phyloP scores from a whole-genome alignment of 371 early-diverging fungal species.

The Mortierella sp. region DNA sequence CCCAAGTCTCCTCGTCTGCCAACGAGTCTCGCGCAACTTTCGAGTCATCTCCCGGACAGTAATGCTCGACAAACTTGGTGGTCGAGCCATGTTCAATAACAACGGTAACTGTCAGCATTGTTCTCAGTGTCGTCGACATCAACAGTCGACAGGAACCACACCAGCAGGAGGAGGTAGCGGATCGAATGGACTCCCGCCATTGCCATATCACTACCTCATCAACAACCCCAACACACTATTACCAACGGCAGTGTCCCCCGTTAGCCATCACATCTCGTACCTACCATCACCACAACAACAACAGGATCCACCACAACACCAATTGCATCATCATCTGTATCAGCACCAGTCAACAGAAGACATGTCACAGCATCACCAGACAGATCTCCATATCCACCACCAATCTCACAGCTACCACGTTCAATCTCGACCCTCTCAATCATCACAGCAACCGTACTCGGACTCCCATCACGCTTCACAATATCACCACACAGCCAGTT shows the following conservation, averaged over 20 bases:
- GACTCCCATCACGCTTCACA: neutral
- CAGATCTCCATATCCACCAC: slow-evolving; percentile 24
- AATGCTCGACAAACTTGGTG: slow-evolving; percentile 40
- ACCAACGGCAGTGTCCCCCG: neutral
- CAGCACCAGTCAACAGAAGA: slow-evolving; percentile 20
- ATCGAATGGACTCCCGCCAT: slow-evolving; percentile 17
- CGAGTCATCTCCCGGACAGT: slow-evolving; percentile 27
- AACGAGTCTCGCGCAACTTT: slow-evolving; percentile 35
- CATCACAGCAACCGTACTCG: neutral
- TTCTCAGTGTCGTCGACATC: neutral
- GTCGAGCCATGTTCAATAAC: neutral
- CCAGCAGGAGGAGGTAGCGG: neutral
- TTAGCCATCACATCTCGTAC: neutral
- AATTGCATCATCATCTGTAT: slow-evolving; percentile 22
- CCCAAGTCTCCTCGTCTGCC: slow-evolving; percentile 33
- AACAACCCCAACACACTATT: neutral
- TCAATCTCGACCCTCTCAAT: neutral
- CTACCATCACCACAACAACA: neutral
- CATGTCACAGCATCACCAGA: slow-evolving; percentile 16
- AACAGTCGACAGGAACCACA: neutral
- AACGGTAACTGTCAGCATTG: neutral
- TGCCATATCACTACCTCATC: slow-evolving; percentile 22
- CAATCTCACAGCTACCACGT: slow-evolving; percentile 11
- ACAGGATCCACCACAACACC: slow-evolving; percentile 11
- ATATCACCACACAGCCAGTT: slow-evolving; percentile 16